Conservation (phyloP, 768 basidiomycete genomes). For the Nidula microcarpa region DNA sequence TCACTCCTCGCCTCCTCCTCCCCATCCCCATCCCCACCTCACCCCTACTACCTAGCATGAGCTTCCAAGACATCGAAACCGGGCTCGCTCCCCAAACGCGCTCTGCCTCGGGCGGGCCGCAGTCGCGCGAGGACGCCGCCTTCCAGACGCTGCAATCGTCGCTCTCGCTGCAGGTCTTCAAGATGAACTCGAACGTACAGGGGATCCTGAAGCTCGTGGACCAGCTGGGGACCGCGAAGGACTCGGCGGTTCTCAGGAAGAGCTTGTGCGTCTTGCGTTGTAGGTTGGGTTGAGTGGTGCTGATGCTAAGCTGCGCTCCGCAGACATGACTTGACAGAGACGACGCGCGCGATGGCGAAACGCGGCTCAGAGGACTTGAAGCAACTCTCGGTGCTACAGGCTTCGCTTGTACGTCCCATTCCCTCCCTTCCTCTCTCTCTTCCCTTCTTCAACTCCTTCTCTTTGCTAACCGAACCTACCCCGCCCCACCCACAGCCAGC, state of each 20-base stretch:
- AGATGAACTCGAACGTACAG: constrained; percentile 97
- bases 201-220: constrained; percentile 95
- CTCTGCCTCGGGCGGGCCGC: constrained; percentile 28
- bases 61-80: constrained; percentile 56
- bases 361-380: constrained; percentile 92
- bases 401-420: constrained; percentile 44
- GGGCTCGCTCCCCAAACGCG: constrained; percentile 36
- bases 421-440: neutral
- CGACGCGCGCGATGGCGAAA: constrained; percentile 93
- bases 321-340: constrained; percentile 92
- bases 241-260: constrained; percentile 77
- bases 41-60: constrained; percentile 29
- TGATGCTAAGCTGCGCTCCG: constrained; percentile 2
- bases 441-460: neutral
- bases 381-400: constrained; percentile 71
- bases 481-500: constrained; percentile 49
- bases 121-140: constrained; percentile 63
- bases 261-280: constrained; percentile 60
- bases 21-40: too few relatives aligned
- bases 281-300: neutral
- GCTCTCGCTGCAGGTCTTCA: constrained; percentile 92
- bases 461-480: neutral
- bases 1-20: too few relatives aligned
- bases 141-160: constrained; percentile 78
- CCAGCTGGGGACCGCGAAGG: constrained; percentile 82